Conservation (phyloP, 176 grass and related monocot species). For the Triticum urartu region DNA sequence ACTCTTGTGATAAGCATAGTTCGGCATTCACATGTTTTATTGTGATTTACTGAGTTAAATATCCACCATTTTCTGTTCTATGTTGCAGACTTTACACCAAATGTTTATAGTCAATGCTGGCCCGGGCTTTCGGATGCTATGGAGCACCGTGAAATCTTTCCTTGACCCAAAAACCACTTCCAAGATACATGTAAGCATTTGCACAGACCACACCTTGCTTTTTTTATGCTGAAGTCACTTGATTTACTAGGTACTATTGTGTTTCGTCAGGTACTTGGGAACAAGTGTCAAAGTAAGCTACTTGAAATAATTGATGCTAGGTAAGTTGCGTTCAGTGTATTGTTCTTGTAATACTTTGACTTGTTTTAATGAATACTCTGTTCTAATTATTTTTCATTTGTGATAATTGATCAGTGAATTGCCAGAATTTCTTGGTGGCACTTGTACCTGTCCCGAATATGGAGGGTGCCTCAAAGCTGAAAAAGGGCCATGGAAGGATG, state of each 20-base stretch:
- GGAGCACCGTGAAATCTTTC: conserved; percentile 92
- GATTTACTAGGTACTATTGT: not conserved
- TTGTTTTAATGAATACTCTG: not conserved
- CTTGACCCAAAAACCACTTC: conserved; percentile 94
- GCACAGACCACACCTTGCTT: not conserved
- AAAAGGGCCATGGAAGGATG: conserved; percentile 97
- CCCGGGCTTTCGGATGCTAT: conserved; percentile 79
- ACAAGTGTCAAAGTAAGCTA: conserved; percentile 85
- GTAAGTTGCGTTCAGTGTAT: conserved; percentile 33
- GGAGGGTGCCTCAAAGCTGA: conserved; percentile 89
- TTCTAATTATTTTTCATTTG: conserved; percentile 32
- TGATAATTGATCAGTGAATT: conserved; percentile 54
- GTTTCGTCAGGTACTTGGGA: conserved; percentile 81
- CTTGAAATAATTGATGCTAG: conserved; percentile 86
- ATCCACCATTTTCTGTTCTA: not conserved
- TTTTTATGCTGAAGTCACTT: conserved; percentile 3
- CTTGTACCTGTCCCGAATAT: conserved; percentile 79
- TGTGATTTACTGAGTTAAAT: not conserved
- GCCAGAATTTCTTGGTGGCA: conserved; percentile 87
- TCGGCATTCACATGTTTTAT: not conserved
- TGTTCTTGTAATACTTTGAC: not conserved
- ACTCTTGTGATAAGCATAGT: not conserved
- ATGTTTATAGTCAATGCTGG: conserved; percentile 99
- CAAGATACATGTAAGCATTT: conserved; percentile 92
- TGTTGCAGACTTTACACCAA: conserved; percentile 77